Conservation (phyloP, 2,329 filamentous ascomycete species). For the Plenodomus tracheiphilus region DNA sequence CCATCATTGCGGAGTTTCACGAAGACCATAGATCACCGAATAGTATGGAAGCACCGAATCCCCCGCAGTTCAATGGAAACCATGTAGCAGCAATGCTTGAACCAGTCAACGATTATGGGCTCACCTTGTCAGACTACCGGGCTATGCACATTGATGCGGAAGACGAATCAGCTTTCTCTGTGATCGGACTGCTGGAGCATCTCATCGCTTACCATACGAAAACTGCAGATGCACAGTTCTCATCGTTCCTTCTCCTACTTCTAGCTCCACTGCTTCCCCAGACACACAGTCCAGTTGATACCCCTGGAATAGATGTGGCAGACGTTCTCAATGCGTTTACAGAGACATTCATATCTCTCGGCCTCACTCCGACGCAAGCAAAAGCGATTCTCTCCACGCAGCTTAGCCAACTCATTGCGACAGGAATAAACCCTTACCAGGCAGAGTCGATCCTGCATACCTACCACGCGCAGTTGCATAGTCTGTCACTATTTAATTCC, state of each 20-base stretch:
- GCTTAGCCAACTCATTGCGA: conserved; percentile 46
- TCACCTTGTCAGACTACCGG: conserved; percentile 44
- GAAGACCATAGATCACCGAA: conserved; percentile 34
- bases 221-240: conserved; percentile 51
- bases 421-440: conserved; percentile 55
- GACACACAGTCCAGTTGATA: conserved; percentile 40
- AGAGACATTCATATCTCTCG: conserved; percentile 45
- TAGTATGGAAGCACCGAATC: conserved; percentile 11
- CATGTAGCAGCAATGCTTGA: conserved; percentile 30
- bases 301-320: conserved; percentile 30
- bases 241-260: conserved; percentile 52
- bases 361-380: conserved; percentile 45
- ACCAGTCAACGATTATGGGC: conserved; percentile 28
- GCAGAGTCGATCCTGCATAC: conserved; percentile 59
- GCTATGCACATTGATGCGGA: conserved; percentile 41
- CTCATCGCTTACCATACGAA: conserved; percentile 48
- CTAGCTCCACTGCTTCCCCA: conserved; percentile 51
- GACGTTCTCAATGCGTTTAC: conserved; percentile 45
- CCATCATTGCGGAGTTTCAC: conserved; percentile 43
- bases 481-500: conserved; percentile 52
- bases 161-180: conserved; percentile 42
- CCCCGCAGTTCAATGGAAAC: conserved; percentile 7
- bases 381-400: conserved; percentile 46
- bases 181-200: conserved; percentile 48
- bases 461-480: conserved; percentile 60